Evolutionary conservation across 495 filamentous ascomycete genomes (phyloP), one percentile per base, ranked within the genome.

Genomic region (Talaromyces proteolyticus): DNA sequence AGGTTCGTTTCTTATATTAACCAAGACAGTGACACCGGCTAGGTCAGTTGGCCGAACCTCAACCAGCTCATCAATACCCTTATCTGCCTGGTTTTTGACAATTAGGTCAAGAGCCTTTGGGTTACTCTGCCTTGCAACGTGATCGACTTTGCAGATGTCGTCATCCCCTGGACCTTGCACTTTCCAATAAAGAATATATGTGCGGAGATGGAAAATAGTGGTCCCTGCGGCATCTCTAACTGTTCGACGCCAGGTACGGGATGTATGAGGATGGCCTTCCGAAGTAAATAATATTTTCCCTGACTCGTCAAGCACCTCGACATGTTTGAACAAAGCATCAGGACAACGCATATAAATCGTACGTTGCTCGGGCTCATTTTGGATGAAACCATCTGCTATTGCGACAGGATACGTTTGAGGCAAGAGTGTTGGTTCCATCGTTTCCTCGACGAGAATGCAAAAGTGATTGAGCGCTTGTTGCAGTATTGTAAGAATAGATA

Each of bases 121-220:
- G 46, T 34, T 57, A 58, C 23, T 25, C 6, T 25, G 42, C 16
- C 37, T 18, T 4, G 16, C 6, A 22, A 44, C 38, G 37, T 50
- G 50, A 4, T 40, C 17, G 14, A 56, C 14, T 1, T 45, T 45
- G 26, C 40, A 23, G 18, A 56, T 21, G 21, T 50, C 29, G 17
- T 12, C 16, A 22, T 16, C 41, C 8, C 24, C 43, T 4, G 49
- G 12, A 26, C 36, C 26, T 22, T 56, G 53, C 11, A 53, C 25
- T 3, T 44, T 23, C 56, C 56, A 58, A 44, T 53, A 29, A 10
- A 51, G 19, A 29, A 41, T 44, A 22, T 49, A 21, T 21, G 55
- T 48, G 8, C 49, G 43, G 17, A 53, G 47, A 24, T 52, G 43
- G 19, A 56, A 58, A 46, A 56, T 48, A 23, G 44, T 44, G 16